A percentile compares a stretch with the other conserved stretches of the same genome.
Evolutionary conservation across 2,329 filamentous ascomycete genomes (phyloP).

Genomic region (Aspergillus sp.): DNA sequence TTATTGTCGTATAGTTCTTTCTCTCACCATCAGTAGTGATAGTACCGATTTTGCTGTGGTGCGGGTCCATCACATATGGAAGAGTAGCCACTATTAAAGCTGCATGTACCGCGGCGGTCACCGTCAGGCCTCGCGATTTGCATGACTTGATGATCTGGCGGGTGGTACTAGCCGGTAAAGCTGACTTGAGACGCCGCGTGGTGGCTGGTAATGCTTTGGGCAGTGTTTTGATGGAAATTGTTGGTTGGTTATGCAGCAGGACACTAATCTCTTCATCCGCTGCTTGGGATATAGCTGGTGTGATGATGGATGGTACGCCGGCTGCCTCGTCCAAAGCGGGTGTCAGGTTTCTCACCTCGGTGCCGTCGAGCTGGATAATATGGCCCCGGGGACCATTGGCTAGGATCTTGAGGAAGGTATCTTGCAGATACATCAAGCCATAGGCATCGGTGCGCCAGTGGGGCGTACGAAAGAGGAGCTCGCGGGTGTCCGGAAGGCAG

Average conservation of each 20-base stretch:
- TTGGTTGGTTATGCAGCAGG: too few species aligned
- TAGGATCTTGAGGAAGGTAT: neutral
- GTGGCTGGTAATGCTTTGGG: neutral
- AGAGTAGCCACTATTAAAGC: neutral
- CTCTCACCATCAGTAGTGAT: too few species aligned
- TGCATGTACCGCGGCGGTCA: neutral
- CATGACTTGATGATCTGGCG: neutral
- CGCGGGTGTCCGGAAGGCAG: neutral
- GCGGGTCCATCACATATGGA: neutral
- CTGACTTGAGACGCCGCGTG: neutral
- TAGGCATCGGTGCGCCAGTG: neutral
- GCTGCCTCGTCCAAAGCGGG: conserved; percentile 50
- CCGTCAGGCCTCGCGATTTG: neutral
- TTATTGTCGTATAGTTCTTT: neutral
- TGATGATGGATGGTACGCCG: too few species aligned
- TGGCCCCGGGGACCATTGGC: neutral
- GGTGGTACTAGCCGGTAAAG: neutral
- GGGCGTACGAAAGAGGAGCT: neutral
- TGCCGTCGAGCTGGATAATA: neutral
- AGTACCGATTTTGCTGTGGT: too few species aligned
- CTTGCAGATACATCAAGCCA: neutral
- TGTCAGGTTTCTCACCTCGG: conserved; percentile 41
- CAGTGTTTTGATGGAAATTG: neutral
- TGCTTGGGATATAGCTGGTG: too few species aligned
- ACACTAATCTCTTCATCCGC: too few species aligned